phyloP scores from a whole-genome alignment of 179 eudicot genomes.

The Spergularia azorica region DNA sequence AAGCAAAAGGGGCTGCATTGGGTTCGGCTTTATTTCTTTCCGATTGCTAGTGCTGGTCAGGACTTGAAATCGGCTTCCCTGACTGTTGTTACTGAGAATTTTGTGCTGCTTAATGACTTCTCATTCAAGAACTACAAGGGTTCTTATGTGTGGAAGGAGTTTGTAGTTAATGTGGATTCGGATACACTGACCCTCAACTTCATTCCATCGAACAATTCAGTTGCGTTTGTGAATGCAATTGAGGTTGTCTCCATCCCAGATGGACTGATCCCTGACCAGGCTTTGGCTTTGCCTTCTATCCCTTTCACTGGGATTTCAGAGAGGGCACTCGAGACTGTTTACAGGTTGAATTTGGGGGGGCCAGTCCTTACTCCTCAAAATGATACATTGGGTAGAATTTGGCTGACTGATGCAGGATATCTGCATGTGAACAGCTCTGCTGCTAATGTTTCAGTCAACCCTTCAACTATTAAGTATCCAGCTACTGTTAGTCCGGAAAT shows the following conservation, averaged over 20 bases:
- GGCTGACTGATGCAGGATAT: slow-evolving; percentile 63
- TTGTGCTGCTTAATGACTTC: slow-evolving; percentile 67
- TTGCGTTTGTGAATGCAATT: slow-evolving; percentile 71
- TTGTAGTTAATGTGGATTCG: slow-evolving; percentile 63
- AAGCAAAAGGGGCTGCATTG: slow-evolving; percentile 70
- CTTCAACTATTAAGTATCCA: slow-evolving; percentile 51
- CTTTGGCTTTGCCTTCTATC: slow-evolving; percentile 42
- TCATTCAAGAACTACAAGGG: slow-evolving; percentile 53
- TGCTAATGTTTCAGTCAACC: slow-evolving; percentile 52
- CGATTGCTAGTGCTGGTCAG: slow-evolving; percentile 45
- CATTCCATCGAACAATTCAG: slow-evolving; percentile 67
- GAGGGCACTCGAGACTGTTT: slow-evolving; percentile 65
- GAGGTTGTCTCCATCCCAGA: slow-evolving; percentile 74
- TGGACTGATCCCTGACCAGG: slow-evolving; percentile 57
- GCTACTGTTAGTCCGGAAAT: slow-evolving; percentile 40
- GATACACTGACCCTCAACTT: slow-evolving; percentile 51
- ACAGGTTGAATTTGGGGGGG: slow-evolving; percentile 77
- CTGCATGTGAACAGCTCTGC: slow-evolving; percentile 74
- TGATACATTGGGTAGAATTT: slow-evolving; percentile 71
- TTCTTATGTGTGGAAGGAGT: slow-evolving; percentile 68
- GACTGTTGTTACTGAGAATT: slow-evolving; percentile 65
- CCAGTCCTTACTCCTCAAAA: slow-evolving; percentile 65
- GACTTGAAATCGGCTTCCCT: slow-evolving; percentile 54
- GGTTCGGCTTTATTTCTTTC: slow-evolving; percentile 69
- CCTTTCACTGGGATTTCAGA: slow-evolving; percentile 51